phyloP scores from a whole-genome alignment of 2,329 filamentous ascomycete genomes.

The Colletotrichum kahawae region DNA sequence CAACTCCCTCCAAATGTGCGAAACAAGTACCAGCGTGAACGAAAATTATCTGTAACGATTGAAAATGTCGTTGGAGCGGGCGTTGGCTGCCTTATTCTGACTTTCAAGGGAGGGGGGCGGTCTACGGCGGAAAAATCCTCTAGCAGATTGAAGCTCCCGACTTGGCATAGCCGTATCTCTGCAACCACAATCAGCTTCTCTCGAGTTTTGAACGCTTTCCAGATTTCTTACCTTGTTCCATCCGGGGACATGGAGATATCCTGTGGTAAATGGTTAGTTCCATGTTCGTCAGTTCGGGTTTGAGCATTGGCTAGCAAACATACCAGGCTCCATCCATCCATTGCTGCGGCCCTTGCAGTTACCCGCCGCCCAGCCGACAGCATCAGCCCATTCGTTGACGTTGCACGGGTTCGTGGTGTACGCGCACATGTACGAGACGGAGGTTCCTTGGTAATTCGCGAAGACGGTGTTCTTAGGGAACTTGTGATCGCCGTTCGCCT shows the following conservation, averaged over 20 bases:
- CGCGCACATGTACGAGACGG: not conserved
- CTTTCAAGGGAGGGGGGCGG: rapidly evolving
- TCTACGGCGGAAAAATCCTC: not conserved
- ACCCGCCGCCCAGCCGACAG: not conserved
- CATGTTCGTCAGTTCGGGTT: rapidly evolving
- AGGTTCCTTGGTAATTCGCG: not conserved
- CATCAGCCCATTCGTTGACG: not conserved
- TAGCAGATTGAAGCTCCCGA: not conserved
- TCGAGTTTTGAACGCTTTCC: not conserved
- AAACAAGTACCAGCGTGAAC: not conserved
- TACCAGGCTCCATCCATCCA: not conserved
- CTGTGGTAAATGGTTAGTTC: not conserved
- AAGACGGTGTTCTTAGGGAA: not conserved
- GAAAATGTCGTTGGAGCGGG: not conserved
- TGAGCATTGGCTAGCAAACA: rapidly evolving
- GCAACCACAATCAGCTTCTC: not conserved
- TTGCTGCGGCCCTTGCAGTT: not conserved
- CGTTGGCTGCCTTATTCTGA: not conserved
- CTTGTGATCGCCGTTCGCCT: not conserved
- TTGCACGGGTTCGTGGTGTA: not conserved
- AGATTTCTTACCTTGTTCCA: not conserved
- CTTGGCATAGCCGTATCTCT: not conserved
- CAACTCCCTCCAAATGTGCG: not conserved
- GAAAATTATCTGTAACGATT: not conserved
- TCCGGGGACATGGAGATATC: not conserved